Evolutionary conservation across 2,329 filamentous ascomycete genomes (phyloP).

Genomic region (Sclerotinia minor): DNA sequence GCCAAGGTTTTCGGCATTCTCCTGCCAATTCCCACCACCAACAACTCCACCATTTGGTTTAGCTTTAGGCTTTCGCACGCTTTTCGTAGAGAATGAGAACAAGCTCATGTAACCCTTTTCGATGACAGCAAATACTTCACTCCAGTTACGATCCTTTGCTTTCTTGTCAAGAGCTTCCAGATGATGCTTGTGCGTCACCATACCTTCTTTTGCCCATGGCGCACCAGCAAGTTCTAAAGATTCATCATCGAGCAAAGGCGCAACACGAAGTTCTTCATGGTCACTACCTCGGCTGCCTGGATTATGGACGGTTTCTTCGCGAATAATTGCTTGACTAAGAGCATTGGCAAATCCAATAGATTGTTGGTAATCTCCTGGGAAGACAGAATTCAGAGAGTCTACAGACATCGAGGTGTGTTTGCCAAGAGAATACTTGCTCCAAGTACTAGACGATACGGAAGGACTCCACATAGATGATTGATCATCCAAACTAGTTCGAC

Average conservation of each 20-base stretch:
- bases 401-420: constrained; percentile 90
- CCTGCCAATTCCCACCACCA: constrained; percentile 96
- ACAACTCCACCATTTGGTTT: constrained; percentile 63
- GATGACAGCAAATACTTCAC: constrained; percentile 91
- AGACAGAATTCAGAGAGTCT: constrained; percentile 80
- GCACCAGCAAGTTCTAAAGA: constrained; percentile 86
- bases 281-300: constrained; percentile 42
- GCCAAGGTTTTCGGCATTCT: constrained; percentile 87
- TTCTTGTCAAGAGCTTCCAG: constrained; percentile 87
- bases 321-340: constrained; percentile 92
- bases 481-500: constrained; percentile 91
- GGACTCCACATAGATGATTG: constrained; percentile 89
- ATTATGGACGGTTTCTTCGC: constrained; percentile 70
- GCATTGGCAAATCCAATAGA: constrained; percentile 98
- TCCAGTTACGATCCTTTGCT: constrained; percentile 92
- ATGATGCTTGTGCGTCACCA: constrained; percentile 94
- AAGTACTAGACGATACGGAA: constrained; percentile 75
- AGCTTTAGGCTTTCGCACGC: constrained; percentile 64
- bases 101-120: constrained; percentile 92
- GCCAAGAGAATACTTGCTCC: constrained; percentile 91
- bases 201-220: constrained; percentile 98
- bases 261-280: constrained; percentile 45
- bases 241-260: constrained; percentile 84
- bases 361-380: constrained; percentile 84
- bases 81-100: constrained; percentile 88